Evolutionary conservation across 257 asterid genomes (phyloP), one percentile per base, ranked within the genome.

Genomic region (Solanum bulbocastanum): DNA sequence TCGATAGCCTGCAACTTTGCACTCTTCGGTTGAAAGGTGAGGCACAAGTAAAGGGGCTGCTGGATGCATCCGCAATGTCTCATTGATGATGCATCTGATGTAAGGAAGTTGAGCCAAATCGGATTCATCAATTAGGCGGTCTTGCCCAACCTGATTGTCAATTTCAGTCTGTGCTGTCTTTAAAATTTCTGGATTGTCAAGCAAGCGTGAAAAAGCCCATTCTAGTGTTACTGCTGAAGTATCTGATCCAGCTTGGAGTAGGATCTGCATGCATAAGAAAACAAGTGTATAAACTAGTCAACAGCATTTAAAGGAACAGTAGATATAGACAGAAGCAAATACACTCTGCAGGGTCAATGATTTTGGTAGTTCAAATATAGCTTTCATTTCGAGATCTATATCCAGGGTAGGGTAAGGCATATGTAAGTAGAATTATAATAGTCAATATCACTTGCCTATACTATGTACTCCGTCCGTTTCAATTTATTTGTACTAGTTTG

Each of bases 41-140:
- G 96, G 96, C 58, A 91, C 85, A 35, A 95, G 89, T 18, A 95
- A 37, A 2, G 98, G 98, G 8, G 82, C 93, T 3, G 89, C 90
- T 2, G 98, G 98, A 76, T 87, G 92, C 88, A 95, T 40, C 3
- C 98, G 92, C 23, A 95, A 58, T 6, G 98, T 93, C 66, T 96
- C 98, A 22, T 88, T 86, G 37, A 96, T 91, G 86, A 94, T 89
- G 78, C 93, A 91, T 1, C 69, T 87, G 87, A 96, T 89, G 66
- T 93, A 94, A 14, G 95, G 94, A 2, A 96, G 93, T 2, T 84
- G 86, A 42, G 91, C 76, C 23, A 91, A 20, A 33, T 91, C 90
- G 2, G 87, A 89, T 84, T 92, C 91, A 1, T 62, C 58, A 18
- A 91, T 69, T 6, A 90, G 56, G 42, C 88, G 91, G 7, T 56